Percentiles rank a stretch among this genome's conserved stretches.
phyloP scores from a whole-genome alignment of 2,329 filamentous ascomycete genomes.

The Biscogniauxia sp. region DNA sequence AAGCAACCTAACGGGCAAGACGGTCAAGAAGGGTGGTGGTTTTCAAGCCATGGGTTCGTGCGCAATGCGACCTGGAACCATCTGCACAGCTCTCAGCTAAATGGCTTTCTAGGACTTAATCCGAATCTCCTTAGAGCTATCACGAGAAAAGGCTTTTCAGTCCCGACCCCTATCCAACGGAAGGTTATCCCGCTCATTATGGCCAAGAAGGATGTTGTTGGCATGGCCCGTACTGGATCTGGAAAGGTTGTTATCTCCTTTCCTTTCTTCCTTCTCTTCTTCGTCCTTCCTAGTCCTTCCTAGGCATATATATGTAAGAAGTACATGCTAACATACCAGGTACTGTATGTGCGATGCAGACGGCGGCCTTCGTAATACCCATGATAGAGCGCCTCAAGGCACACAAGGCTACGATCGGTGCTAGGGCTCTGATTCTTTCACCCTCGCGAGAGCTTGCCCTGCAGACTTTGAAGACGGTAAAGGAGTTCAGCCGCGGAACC shows the following conservation, averaged over 20 bases:
- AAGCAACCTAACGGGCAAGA: slow-evolving; percentile 77
- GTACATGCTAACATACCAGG: too few species aligned
- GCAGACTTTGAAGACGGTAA: slow-evolving; percentile 94
- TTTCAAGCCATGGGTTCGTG: slow-evolving; percentile 86
- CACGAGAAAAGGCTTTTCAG: slow-evolving; percentile 87
- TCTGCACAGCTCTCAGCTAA: slow-evolving; percentile 2
- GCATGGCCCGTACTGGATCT: slow-evolving; percentile 97
- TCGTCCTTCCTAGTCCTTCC: too few species aligned
- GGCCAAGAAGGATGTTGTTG: slow-evolving; percentile 91
- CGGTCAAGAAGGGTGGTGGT: slow-evolving; percentile 90
- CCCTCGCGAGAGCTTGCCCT: slow-evolving; percentile 92
- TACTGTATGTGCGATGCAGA: slow-evolving; percentile 38
- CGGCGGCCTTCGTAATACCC: slow-evolving; percentile 94
- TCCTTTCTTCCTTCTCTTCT: too few species aligned
- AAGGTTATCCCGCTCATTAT: slow-evolving; percentile 93
- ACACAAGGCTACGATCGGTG: slow-evolving; percentile 83
- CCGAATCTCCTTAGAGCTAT: slow-evolving; percentile 85
- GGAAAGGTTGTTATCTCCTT: slow-evolving; percentile 57
- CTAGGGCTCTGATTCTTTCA: slow-evolving; percentile 82
- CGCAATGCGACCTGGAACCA: not conserved
- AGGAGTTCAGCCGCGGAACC: slow-evolving; percentile 86
- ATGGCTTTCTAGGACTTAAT: slow-evolving; percentile 60
- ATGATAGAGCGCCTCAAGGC: slow-evolving; percentile 93
- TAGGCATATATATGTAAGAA: too few species aligned
- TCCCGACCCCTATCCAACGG: slow-evolving; percentile 95